phyloP scores from a whole-genome alignment of 2,329 filamentous ascomycete species.

The Neobulgaria alba region DNA sequence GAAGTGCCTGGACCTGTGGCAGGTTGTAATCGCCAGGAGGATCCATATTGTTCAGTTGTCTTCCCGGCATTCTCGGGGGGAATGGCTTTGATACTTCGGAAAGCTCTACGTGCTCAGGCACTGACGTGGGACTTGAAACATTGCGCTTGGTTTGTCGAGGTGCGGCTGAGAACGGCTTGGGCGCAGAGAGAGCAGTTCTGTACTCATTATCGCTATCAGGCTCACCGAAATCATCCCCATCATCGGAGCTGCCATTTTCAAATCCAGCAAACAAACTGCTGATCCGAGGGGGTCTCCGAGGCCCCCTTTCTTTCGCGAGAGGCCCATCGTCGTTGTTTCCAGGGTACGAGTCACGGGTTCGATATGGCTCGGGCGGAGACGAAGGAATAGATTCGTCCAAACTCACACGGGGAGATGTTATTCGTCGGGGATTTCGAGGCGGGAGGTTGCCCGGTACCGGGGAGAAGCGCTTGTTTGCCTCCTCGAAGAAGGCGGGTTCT shows the following conservation, averaged over 20 bases:
- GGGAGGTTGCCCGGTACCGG: constrained; percentile 46
- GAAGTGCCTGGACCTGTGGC: constrained; percentile 16
- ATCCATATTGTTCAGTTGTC: constrained; percentile 12
- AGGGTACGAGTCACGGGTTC: constrained; percentile 58
- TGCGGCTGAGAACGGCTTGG: constrained; percentile 35
- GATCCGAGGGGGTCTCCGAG: constrained; percentile 60
- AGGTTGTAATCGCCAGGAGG: constrained; percentile 14
- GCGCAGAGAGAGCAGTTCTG: constrained; percentile 56
- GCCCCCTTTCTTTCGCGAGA: constrained; percentile 45
- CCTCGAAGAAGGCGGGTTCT: constrained; percentile 20
- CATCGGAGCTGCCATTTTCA: constrained; percentile 61
- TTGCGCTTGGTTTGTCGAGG: constrained; percentile 14
- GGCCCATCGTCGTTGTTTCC: constrained; percentile 77
- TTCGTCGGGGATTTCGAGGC: constrained; percentile 51
- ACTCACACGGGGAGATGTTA: constrained; percentile 37
- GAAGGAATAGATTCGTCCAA: constrained; percentile 39
- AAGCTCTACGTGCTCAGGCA: constrained; percentile 23
- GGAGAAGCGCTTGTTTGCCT: constrained; percentile 37
- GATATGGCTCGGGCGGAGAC: constrained; percentile 36
- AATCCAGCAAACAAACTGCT: constrained; percentile 86
- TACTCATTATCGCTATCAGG: constrained; percentile 60
- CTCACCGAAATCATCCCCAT: constrained; percentile 54
- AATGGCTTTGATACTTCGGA: constrained; percentile 12
- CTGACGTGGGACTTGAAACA: constrained; percentile 19
- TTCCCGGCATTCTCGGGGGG: constrained; percentile 11